Evolutionary conservation across 805 yeast species (phyloP).

Genomic region (Ogataea nakhonphanomensis): DNA sequence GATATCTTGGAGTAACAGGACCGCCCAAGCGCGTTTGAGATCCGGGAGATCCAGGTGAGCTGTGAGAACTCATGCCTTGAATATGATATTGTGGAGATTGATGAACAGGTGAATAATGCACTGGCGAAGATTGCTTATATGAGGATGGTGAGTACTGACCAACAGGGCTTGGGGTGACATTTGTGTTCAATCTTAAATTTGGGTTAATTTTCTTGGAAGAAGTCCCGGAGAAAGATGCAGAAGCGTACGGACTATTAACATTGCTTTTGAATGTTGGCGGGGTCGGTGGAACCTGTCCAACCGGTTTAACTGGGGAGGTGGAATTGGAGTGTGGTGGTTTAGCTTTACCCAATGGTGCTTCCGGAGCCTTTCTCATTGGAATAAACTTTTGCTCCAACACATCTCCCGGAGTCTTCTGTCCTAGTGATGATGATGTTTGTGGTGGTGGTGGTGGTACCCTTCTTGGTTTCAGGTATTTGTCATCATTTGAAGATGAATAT

Average conservation of each 20-base stretch:
- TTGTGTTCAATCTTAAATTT: conserved; percentile 19
- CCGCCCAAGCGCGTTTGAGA: too few relatives aligned
- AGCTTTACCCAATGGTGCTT: conserved; percentile 30
- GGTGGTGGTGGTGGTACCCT: conserved; percentile 36
- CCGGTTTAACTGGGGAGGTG: conserved; percentile 17
- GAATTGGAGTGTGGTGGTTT: conserved; percentile 6
- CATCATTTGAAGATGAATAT: conserved; percentile 21
- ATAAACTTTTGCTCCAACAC: conserved; percentile 20
- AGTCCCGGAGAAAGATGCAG: conserved; percentile 1
- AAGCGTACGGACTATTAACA: conserved; percentile 5
- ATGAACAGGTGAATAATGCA: conserved; percentile 6
- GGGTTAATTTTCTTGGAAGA: conserved; percentile 15
- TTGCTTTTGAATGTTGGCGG: conserved; percentile 20
- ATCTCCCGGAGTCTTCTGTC: conserved; percentile 9
- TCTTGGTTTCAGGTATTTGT: conserved; percentile 32
- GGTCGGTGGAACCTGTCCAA: conserved; percentile 26
- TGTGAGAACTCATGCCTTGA: conserved; percentile 8
- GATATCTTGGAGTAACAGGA: conserved; percentile 19
- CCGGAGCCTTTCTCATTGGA: conserved; percentile 42
- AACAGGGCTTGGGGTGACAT: conserved; percentile 8
- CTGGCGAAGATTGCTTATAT: conserved; percentile 9
- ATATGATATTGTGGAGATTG: conserved; percentile 7
- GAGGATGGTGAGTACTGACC: conserved; percentile 7
- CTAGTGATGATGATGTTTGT: conserved; percentile 35
- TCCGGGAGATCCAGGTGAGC: conserved; percentile 30